Conservation (phyloP, 495 filamentous ascomycete species). For the Viridothelium virens region DNA sequence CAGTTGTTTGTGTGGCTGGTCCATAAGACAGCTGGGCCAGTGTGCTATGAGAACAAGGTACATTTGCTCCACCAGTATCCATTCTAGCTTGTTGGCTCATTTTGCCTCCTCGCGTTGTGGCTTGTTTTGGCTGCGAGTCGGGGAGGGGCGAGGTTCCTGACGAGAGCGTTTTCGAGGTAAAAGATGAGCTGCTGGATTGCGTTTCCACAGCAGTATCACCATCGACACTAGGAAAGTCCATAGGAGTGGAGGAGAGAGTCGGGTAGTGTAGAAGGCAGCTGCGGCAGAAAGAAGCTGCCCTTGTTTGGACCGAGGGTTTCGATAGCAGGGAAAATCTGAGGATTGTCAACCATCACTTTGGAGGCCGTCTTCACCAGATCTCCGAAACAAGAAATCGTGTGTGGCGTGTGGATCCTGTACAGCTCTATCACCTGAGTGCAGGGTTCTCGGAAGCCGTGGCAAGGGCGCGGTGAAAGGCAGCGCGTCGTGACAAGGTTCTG, state of each 20-base stretch:
- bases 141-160: background rate
- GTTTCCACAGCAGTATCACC: background rate
- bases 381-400: background rate
- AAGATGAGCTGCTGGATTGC: background rate
- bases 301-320: background rate
- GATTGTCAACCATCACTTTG: background rate
- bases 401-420: background rate
- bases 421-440: background rate
- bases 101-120: background rate
- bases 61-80: background rate
- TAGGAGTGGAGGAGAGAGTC: background rate
- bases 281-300: background rate
- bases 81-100: background rate
- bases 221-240: background rate
- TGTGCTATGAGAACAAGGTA: constrained; percentile 27
- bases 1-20: constrained; percentile 64
- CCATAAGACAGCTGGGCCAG: constrained; percentile 63
- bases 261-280: background rate
- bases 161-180: constrained; percentile 2
- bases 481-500: background rate
- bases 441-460: background rate
- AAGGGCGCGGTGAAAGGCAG: background rate
- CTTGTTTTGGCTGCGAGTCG: background rate
- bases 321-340: background rate
- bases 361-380: background rate